Evolutionary conservation across 2,329 filamentous ascomycete genomes (phyloP), one percentile per base, ranked within the genome.

Genomic region (Hypoxylon sp.): DNA sequence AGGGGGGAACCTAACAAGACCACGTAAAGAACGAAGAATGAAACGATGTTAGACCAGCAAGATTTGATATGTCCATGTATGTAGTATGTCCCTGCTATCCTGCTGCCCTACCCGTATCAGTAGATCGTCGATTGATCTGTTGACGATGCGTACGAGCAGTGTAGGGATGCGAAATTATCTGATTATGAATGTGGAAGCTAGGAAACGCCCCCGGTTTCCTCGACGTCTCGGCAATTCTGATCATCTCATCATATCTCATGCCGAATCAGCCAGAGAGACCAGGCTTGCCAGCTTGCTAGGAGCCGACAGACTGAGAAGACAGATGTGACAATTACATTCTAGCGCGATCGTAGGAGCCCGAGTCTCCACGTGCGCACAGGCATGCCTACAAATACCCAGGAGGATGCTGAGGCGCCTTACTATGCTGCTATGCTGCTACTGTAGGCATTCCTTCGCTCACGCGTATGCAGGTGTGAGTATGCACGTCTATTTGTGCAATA

Each of bases 251-350:
- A 42, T 7, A 33, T 11, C 13, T 11, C 4, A 29, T 29, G 27
- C 27, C 27, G 27, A 9, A 29, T 29, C 15, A 10, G 20, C 27
- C 40, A 24, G 55, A 33, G 46, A 37, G 18, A 40, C 45, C 42
- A 33, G 3, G 27, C 9, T 11, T 6, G 9, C 11, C 27, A 31
- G 27, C 4, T n/a, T n/a, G n/a, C n/a, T n/a, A 31, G 8, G 31
- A 33, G 13, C 5, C 5, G 1, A n/a, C n/a, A 17, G n/a, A 35
- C 9, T 29, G 27, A 35, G n/a, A 24, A 31, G 38, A 51, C 48
- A 24, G 46, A 35, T 31, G 37, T 29, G 18, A 35, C 48, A 46
- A 51, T 58, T 55, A 51, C 54, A n/a, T n/a, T 45, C 55, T 52
- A 51, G 48, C 53, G 24, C 41, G 27, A 13, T 61, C 35, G 35